Percentiles rank a stretch among this genome's conserved stretches.
phyloP scores from a whole-genome alignment of 176 grass and related monocot species.

The Eragrostis nindensis region DNA sequence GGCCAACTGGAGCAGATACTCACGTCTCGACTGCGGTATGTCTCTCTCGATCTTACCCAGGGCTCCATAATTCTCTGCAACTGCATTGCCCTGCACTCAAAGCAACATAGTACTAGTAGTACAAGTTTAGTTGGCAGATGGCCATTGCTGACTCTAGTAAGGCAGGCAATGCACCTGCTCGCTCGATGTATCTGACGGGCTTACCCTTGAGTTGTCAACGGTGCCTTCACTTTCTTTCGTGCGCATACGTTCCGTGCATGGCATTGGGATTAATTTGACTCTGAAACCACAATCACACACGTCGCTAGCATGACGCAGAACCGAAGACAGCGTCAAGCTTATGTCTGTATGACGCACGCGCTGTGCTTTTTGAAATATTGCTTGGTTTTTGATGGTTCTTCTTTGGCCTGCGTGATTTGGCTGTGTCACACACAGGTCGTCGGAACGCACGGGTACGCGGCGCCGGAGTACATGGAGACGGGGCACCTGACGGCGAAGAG shows the following conservation, averaged over 20 bases:
- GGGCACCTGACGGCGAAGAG: slow-evolving; percentile 87
- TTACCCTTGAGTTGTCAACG: slow-evolving; percentile 1
- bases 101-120: not conserved
- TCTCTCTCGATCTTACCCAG: slow-evolving; percentile 5
- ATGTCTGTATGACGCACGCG: not conserved
- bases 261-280: slow-evolving; percentile 21
- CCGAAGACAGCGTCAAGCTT: not conserved
- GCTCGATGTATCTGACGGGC: slow-evolving; percentile 4
- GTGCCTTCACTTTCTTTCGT: not conserved
- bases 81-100: slow-evolving; percentile 8
- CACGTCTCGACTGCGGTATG: slow-evolving; percentile 93
- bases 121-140: not conserved
- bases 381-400: not conserved
- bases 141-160: slow-evolving; percentile 13
- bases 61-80: not conserved
- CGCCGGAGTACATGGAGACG: slow-evolving; percentile 87
- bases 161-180: slow-evolving; percentile 6
- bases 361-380: not conserved
- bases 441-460: slow-evolving; percentile 92
- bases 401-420: no score
- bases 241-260: not conserved
- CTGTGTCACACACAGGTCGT: slow-evolving; percentile 66
- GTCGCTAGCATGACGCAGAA: slow-evolving; percentile 26
- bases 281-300: not conserved
- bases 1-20: slow-evolving; percentile 70